A percentile compares a stretch with the other conserved stretches of the same genome.
Evolutionary conservation across 2,329 filamentous ascomycete genomes (phyloP).

Genomic region (Penicillium italicum): DNA sequence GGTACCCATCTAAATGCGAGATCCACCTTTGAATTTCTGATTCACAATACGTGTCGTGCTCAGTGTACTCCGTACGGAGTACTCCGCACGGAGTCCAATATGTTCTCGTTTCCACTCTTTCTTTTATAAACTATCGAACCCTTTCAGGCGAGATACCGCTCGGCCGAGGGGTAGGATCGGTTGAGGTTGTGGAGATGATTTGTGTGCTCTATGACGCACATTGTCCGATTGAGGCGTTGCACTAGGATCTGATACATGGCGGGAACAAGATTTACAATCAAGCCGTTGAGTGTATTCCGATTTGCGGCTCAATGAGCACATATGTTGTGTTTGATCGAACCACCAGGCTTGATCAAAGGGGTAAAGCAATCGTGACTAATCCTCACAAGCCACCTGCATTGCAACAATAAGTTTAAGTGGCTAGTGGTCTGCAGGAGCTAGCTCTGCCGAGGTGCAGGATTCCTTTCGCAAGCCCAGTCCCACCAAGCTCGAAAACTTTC

Average conservation of each 20-base stretch:
- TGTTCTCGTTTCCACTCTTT: not conserved
- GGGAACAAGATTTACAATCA: not conserved
- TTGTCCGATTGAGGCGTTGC: not conserved
- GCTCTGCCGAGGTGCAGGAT: constrained; percentile 1
- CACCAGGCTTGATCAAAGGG: not conserved
- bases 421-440: constrained; percentile 7
- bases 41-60: not conserved
- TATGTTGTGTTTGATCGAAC: not conserved
- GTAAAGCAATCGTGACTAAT: not conserved
- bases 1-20: not conserved
- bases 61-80: not conserved
- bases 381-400: constrained; percentile 3
- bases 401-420: constrained; percentile 12
- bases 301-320: not conserved
- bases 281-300: not conserved
- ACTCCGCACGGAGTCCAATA: not conserved
- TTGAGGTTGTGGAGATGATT: not conserved
- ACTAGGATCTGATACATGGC: not conserved
- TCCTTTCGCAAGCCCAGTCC: constrained; percentile 11
- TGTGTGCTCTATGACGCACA: not conserved
- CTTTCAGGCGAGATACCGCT: not conserved
- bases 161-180: too few species aligned
- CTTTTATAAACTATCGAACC: not conserved
- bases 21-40: not conserved
- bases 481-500: constrained; percentile 4